Conservation (phyloP, 306 rosid species). For the Elaeagnus macrophylla region DNA sequence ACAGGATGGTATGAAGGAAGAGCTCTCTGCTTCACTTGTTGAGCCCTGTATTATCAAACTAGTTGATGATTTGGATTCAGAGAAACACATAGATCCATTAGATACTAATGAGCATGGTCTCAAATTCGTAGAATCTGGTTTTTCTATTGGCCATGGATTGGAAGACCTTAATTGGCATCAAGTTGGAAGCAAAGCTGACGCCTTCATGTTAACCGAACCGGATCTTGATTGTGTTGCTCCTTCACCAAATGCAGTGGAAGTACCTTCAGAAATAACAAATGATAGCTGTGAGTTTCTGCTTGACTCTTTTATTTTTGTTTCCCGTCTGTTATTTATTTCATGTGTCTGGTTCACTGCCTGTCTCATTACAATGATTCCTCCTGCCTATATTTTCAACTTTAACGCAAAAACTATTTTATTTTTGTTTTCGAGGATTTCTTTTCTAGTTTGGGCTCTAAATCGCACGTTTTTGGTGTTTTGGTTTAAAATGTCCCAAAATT, state of each 20-base stretch:
- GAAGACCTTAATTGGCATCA: slow-evolving; percentile 42
- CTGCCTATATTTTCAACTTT: neutral
- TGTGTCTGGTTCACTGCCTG: neutral
- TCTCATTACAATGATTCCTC: neutral
- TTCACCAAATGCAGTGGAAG: slow-evolving; percentile 27
- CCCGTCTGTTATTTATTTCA: neutral
- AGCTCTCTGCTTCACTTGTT: slow-evolving; percentile 23
- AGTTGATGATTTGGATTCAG: slow-evolving; percentile 29
- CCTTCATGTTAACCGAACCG: slow-evolving; percentile 23
- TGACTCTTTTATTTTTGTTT: neutral
- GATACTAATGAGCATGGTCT: slow-evolving; percentile 18
- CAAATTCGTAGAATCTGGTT: slow-evolving; percentile 24
- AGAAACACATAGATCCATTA: slow-evolving; percentile 29
- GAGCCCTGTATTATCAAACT: slow-evolving; percentile 28
- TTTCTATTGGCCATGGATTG: slow-evolving; percentile 29
- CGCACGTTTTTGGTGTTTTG: no score
- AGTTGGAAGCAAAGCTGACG: slow-evolving; percentile 20
- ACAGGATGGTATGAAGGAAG: slow-evolving; percentile 22
- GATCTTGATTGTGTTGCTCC: slow-evolving; percentile 19
- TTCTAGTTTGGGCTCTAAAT: neutral
- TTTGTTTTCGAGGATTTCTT: neutral
- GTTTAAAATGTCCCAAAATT: no score
- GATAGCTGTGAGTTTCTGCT: slow-evolving; percentile 46
- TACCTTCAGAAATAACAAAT: slow-evolving; percentile 32
- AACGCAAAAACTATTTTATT: neutral